Evolutionary conservation across 306 rosid genomes (phyloP).

Genomic region (Gastrolobium bilobum): DNA sequence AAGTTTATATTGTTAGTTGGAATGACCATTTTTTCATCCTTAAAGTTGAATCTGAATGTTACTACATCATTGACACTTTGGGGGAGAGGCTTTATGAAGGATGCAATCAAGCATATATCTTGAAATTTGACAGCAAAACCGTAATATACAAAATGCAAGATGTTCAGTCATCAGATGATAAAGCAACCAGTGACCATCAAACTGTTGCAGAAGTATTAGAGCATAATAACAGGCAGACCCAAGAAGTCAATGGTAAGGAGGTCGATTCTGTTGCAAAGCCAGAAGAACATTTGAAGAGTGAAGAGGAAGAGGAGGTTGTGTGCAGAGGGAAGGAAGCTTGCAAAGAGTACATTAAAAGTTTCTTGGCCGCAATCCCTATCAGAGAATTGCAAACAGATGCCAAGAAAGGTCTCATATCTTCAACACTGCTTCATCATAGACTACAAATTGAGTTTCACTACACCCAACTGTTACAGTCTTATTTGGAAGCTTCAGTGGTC

Average conservation of each 20-base stretch:
- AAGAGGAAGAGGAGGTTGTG: constrained; percentile 64
- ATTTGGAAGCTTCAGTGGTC: constrained; percentile 16
- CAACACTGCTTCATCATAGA: constrained; percentile 80
- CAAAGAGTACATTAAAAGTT: constrained; percentile 93
- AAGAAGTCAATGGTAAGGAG: constrained; percentile 50
- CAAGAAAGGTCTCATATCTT: constrained; percentile 73
- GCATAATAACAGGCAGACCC: constrained; percentile 48
- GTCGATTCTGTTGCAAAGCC: constrained; percentile 50
- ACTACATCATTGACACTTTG: constrained; percentile 89
- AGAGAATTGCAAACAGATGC: constrained; percentile 88
- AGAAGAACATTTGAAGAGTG: constrained; percentile 54
- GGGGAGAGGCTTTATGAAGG: constrained; percentile 99
- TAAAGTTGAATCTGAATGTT: constrained; percentile 88
- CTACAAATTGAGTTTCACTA: constrained; percentile 88
- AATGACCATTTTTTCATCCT: constrained; percentile 97
- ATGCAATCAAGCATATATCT: constrained; percentile 89
- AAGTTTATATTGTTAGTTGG: constrained; percentile 90
- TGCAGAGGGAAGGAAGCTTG: constrained; percentile 90
- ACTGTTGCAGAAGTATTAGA: constrained; percentile 55
- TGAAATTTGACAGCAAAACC: constrained; percentile 83
- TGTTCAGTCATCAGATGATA: constrained; percentile 58
- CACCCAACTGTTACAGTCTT: constrained; percentile 61
- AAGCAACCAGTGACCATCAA: constrained; percentile 57
- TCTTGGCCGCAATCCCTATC: constrained; percentile 93
- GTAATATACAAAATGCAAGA: constrained; percentile 63